A percentile compares a stretch with the other conserved stretches of the same genome.
These are phyloP conservation scores for Acrocalymma vagum DNA, from an alignment of 2,329 filamentous ascomycete genomes.

Conservation along the genomic window DNA sequence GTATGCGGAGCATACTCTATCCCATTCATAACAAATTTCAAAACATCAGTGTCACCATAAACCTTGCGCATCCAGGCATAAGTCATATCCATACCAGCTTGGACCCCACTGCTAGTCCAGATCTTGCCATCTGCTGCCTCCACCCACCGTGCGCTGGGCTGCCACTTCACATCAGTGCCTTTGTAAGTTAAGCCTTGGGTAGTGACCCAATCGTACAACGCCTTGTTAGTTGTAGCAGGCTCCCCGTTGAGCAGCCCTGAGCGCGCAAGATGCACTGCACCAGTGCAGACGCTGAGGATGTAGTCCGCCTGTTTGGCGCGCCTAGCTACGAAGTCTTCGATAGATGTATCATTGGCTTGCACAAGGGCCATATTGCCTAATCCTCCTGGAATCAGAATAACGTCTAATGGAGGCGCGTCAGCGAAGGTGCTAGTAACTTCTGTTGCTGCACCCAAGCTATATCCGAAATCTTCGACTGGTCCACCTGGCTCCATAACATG, in stretches of 20 bases:
- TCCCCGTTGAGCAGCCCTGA: constrained; percentile 66
- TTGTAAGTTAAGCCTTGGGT: constrained; percentile 49
- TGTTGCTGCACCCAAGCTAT: too few relatives aligned
- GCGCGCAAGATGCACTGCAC: constrained; percentile 62
- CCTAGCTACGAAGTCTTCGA: constrained; percentile 56
- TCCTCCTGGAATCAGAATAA: constrained; percentile 71
- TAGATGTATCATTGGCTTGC: constrained; percentile 29
- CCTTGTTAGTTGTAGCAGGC: constrained; percentile 71
- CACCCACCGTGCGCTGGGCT: constrained; percentile 68
- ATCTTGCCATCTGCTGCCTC: constrained; percentile 70
- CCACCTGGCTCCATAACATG: too few relatives aligned
- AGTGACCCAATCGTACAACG: constrained; percentile 50
- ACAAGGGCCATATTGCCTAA: constrained; percentile 48
- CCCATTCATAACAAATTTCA: constrained; percentile 57
- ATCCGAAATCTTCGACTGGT: too few relatives aligned
- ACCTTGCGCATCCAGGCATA: constrained; percentile 59
- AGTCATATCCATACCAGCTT: constrained; percentile 67
- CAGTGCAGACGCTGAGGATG: constrained; percentile 71
- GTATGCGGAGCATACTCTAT: constrained; percentile 65
- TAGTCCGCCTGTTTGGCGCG: constrained; percentile 59
- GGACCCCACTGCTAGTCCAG: constrained; percentile 69
- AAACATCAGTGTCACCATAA: too few relatives aligned
- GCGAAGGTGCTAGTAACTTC: too few relatives aligned
- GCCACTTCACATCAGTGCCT: constrained; percentile 64
- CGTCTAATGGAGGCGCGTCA: constrained; percentile 59